These are phyloP conservation scores for Coniferiporia weirii DNA, from an alignment of 1,284 basidiomycete species.

Conservation along the genomic window DNA sequence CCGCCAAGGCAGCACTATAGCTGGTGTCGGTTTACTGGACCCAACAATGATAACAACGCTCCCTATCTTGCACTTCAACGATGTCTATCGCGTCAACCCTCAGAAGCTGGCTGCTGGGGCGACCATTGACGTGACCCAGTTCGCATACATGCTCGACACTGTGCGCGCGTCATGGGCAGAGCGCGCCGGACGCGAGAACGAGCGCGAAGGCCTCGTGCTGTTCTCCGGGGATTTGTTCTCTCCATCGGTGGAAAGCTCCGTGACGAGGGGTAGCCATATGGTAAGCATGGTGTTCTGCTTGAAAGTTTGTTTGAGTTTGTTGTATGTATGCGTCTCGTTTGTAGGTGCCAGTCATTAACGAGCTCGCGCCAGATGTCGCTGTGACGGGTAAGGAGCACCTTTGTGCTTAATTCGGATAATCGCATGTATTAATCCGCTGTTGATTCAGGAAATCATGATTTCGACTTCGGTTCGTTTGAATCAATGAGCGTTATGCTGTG, in stretches of 20 bases:
- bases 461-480: constrained; percentile 54
- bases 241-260: constrained; percentile 80
- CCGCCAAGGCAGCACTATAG: too few relatives aligned
- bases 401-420: not conserved
- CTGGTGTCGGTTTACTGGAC: too few relatives aligned
- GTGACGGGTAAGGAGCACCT: constrained; percentile 45
- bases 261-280: constrained; percentile 91
- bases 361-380: constrained; percentile 61
- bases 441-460: constrained; percentile 73
- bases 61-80: constrained; percentile 61
- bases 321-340: not conserved
- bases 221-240: constrained; percentile 90
- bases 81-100: constrained; percentile 70
- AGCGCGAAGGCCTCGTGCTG: constrained; percentile 69
- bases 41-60: constrained; percentile 16
- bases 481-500: not conserved
- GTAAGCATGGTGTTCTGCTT: constrained; percentile 35
- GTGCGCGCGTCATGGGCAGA: constrained; percentile 49
- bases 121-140: constrained; percentile 75
- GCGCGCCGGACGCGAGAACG: constrained; percentile 37
- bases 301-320: not conserved
- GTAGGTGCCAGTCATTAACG: constrained; percentile 79
- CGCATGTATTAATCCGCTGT: too few relatives aligned
- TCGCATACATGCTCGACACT: constrained; percentile 55
- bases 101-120: constrained; percentile 53